Evolutionary conservation across 2,329 filamentous ascomycete species (phyloP).

Genomic region (Annulohypoxylon truncatum): DNA sequence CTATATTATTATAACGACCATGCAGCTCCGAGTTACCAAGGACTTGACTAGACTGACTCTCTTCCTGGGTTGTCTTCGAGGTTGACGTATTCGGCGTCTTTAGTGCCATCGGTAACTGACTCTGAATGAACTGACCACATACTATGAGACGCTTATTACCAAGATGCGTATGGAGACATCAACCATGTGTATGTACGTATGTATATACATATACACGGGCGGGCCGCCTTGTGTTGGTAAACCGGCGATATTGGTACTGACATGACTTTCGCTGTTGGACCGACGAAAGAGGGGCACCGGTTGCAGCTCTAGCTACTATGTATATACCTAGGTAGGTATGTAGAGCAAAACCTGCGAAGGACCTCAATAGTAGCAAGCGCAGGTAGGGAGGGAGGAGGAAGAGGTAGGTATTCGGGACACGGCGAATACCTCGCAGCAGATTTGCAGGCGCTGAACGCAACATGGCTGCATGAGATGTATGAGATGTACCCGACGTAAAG

Average conservation of each 20-base stretch:
- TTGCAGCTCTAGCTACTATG: conserved; percentile 15
- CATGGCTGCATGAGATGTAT: conserved; percentile 3
- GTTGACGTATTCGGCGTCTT: conserved; percentile 33
- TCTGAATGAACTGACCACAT: conserved; percentile 11
- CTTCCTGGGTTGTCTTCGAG: conserved; percentile 24
- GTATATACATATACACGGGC: background rate
- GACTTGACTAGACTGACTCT: conserved; percentile 20
- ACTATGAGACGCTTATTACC: conserved; percentile 2
- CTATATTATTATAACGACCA: conserved; percentile 26
- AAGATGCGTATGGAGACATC: background rate
- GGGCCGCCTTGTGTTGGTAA: conserved; percentile 1
- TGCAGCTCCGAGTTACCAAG: conserved; percentile 38
- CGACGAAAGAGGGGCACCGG: conserved; percentile 19
- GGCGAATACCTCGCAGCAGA: conserved; percentile 23
- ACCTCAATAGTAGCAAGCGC: background rate
- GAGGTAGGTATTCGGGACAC: conserved; percentile 32
- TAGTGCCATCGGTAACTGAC: conserved; percentile 2
- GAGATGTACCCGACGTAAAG: background rate
- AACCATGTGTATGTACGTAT: background rate
- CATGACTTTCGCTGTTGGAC: conserved; percentile 19
- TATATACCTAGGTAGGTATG: too few relatives aligned
- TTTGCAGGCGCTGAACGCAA: conserved; percentile 26
- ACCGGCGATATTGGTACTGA: conserved; percentile 6
- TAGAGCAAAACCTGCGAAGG: conserved; percentile 10
- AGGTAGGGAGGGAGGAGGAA: background rate